Conservation (phyloP, 2,329 filamentous ascomycete species). For the Verticillium nonalfalfae region DNA sequence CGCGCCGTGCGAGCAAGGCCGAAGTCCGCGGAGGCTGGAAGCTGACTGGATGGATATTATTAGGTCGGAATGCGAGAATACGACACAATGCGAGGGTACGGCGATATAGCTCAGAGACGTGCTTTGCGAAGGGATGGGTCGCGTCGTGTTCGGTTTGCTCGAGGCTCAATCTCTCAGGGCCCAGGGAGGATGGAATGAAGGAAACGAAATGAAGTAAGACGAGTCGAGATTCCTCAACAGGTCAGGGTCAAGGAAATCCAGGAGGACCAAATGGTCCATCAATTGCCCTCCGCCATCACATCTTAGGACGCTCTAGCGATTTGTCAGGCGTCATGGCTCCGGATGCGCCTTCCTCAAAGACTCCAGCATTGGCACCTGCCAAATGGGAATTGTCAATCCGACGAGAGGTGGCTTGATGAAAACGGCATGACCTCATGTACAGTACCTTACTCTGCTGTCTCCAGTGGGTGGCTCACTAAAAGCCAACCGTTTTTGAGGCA, state of each 20-base stretch:
- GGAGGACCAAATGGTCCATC: too few species aligned
- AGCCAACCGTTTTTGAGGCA: not conserved
- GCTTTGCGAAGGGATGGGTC: not conserved
- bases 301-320: too few species aligned
- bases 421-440: not conserved
- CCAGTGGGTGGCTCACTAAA: not conserved
- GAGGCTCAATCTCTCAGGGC: too few species aligned
- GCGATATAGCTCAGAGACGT: not conserved
- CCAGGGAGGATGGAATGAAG: not conserved
- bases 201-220: not conserved
- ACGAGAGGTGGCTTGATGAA: not conserved
- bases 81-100: not conserved
- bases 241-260: too few species aligned
- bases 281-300: too few species aligned
- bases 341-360: too few species aligned
- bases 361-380: not conserved
- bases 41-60: not conserved
- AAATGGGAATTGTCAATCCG: not conserved
- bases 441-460: not conserved
- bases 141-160: not conserved
- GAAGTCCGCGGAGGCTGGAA: not conserved
- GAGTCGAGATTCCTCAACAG: too few species aligned
- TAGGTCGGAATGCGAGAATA: not conserved
- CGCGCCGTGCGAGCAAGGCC: not conserved
- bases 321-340: too few species aligned